Base-by-base conservation (phyloP, 2,329 filamentous ascomycete genomes). In the Westerdykella aurantiaca region DNA sequence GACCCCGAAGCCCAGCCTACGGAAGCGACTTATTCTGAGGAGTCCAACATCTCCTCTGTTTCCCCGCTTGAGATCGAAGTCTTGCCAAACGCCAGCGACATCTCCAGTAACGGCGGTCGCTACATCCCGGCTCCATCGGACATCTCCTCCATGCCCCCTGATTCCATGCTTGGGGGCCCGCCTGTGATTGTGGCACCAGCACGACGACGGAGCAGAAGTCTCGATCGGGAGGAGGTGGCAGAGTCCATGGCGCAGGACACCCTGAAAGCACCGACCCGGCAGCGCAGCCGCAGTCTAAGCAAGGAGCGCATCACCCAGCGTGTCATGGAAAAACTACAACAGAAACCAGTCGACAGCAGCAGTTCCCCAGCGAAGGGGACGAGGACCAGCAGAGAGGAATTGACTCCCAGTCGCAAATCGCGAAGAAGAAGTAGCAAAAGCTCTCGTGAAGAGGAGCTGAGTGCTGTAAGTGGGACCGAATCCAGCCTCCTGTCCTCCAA, bases 61-160 rank as follows among this genome's bases (percentile, higher is more conserved):
- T 72, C 86, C 42, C 89, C 89, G 31, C 83, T 96, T 51, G 89
- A 96, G 63, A 86, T 96, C 48, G 91, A 96, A 65, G 87, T 97
- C 50, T 78, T 90, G 57, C 77, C 80, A 39, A 63, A 82, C 76
- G 66, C 77, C 76, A 74, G 86, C 79, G 69, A 95, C 76, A 51
- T 91, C 69, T 66, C 78, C 78, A 60, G 83, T 63, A 69, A 81
- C 70, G 69, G 77, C 62, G 75, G 83, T 69, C 61, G 80, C 67
- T 89, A 85, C 63, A 71, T 82, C 39, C 77, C 80, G 29, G 76
- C 80, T 53, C 74, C 82, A 40, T 96, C 91, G 3, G 91, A 96
- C 60, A 87, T 97, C 39, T 97, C 91, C 1, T 84, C 82, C 31
- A 85, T 86, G 79, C 83, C 83, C 25, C 74, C 81, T n/a, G 82